Evolutionary conservation across 345 rosid genomes (phyloP), one percentile per base, ranked within the genome.

Genomic region (Theobroma cacao): DNA sequence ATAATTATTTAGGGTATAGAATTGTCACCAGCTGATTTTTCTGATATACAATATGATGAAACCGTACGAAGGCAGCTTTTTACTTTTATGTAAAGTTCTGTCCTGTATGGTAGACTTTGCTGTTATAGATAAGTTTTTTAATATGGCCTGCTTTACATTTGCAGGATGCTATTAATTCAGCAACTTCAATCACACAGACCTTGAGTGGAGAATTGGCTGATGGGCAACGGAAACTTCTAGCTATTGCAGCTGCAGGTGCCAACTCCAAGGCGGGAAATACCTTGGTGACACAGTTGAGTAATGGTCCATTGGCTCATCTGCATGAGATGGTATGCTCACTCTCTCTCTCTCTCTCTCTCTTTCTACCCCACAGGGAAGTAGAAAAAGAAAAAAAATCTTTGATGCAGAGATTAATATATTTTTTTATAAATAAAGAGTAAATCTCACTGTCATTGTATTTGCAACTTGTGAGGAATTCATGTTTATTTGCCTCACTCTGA

Each of bases 91-190:
- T 47, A 45, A 50, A 48, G 10, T 38, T 7, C 22, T 41, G 20
- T 13, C 24, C 36, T 26, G 55, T 31, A 48, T 71, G 11, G 30
- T 18, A 48, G 43, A 20, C 43, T 18, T 75, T 45, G 70, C 78
- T 28, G 11, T 24, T 48, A 38, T 12, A 43, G 36, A 28, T 12
- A 24, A 45, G 22, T 43, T 7, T 26, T 66, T 17, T 70, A 58
- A 56, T 48, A 26, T 74, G 75, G 33, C 38, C 24, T 43, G 38
- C 38, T 80, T 33, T 77, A 31, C 61, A 9, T 77, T 68, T 81
- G 76, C 89, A 92, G 97, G 94, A 92, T 60, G 86, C 89, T 65
- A 81, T 92, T 50, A 87, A 79, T 78, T 85, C 97, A n/a, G 91
- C 88, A 78, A 84, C 91, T 45, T 85, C 97, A 24, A 75, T 88